phyloP scores from a whole-genome alignment of 1,284 basidiomycete genomes.

The Gomphus bonarii region DNA sequence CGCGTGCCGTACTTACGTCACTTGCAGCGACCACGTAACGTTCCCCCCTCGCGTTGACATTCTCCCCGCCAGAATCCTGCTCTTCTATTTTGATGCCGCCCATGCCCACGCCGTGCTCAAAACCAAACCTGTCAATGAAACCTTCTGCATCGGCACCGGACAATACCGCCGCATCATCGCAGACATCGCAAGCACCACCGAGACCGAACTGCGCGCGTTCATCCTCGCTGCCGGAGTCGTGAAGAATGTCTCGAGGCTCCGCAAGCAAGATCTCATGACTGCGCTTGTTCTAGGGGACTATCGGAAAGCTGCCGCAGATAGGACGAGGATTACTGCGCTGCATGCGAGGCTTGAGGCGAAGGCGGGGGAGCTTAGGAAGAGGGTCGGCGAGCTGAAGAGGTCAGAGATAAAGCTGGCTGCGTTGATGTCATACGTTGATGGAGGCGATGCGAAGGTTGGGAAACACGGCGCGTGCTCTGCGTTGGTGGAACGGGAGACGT shows the following conservation, averaged over 20 bases:
- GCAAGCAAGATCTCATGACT: background rate
- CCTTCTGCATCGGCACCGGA: background rate
- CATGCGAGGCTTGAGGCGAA: background rate
- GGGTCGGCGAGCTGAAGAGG: background rate
- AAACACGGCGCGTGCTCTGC: background rate
- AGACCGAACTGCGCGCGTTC: background rate
- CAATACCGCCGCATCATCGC: background rate
- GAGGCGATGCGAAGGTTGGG: background rate
- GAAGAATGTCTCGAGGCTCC: background rate
- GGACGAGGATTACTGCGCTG: background rate
- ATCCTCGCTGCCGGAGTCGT: background rate
- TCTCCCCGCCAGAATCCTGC: background rate
- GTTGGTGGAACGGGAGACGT: background rate
- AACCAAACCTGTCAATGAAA: background rate
- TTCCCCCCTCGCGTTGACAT: background rate
- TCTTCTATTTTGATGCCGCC: background rate
- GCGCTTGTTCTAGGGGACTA: background rate
- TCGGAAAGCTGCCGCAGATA: background rate
- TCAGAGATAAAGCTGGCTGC: background rate
- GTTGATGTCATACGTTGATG: background rate
- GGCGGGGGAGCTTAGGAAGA: background rate
- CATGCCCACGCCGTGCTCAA: background rate
- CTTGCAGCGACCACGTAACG: background rate
- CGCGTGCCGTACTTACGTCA: background rate
- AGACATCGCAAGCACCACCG: background rate